Percentiles rank a stretch among this genome's conserved stretches.
Conservation (phyloP, 2,329 filamentous ascomycete species). For the Hypoxylon sp. region DNA sequence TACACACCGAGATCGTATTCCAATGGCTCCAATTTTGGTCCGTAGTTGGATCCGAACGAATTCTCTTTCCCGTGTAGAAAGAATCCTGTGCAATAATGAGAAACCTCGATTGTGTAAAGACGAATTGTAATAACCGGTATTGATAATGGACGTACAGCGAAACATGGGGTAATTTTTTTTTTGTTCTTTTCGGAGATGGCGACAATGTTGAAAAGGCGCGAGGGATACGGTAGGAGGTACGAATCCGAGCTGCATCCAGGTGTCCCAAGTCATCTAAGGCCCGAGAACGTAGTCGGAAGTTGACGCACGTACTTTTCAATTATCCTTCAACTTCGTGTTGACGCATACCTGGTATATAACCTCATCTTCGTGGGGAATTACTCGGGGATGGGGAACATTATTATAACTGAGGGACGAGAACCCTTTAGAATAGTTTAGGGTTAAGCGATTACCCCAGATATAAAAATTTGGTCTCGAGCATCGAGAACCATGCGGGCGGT, state of each 20-base stretch:
- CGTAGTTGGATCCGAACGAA: neutral
- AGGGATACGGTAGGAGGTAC: conserved; percentile 14
- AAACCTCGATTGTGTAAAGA: conserved; percentile 21
- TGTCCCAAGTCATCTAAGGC: conserved; percentile 49
- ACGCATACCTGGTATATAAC: neutral
- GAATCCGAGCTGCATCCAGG: conserved; percentile 45
- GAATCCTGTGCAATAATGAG: conserved; percentile 39
- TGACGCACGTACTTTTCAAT: conserved; percentile 50
- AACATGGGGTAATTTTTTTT: conserved; percentile 14
- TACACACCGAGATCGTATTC: conserved; percentile 50
- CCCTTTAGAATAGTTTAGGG: neutral
- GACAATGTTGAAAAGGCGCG: conserved; percentile 4
- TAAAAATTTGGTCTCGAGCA: neutral
- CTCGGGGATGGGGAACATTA: neutral
- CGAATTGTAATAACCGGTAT: conserved; percentile 7
- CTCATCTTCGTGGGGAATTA: neutral
- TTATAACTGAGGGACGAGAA: neutral
- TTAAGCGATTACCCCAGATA: neutral
- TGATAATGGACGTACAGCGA: conserved; percentile 32
- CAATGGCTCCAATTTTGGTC: neutral
- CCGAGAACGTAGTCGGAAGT: conserved; percentile 48
- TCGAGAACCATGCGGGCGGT: neutral
- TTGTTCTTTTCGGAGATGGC: conserved; percentile 8
- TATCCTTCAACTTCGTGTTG: conserved; percentile 13
- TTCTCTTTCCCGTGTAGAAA: conserved; percentile 13